Base-by-base conservation (phyloP, 2,329 filamentous ascomycete species). In the Fusarium foetens region DNA sequence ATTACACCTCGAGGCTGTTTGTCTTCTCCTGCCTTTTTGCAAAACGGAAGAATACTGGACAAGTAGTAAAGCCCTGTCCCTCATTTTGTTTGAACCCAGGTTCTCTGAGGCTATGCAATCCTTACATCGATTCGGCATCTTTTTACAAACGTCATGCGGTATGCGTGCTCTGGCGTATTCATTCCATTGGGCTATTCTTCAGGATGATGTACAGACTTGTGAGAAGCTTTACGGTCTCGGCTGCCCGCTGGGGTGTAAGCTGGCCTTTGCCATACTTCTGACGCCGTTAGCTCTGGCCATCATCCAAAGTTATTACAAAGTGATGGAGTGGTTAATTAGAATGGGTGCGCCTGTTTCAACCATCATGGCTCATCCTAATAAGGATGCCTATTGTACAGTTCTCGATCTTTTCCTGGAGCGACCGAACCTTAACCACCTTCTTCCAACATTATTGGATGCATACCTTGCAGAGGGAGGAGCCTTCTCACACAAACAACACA, bases 211-310 rank as follows among this genome's bases (percentile, higher is more conserved):
- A 3, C 29, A 11, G 17, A 13, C 31, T 27, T 58, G 55, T 14
- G 21, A 52, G 5, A 21, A 39, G 16, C 55, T 52, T n/a, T 16
- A 38, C 19, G 9, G 6, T 21, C 21, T 52, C 8, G 33, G 42
- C 6, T 58, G 43, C 16, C 33, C 43, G 4, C 23, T 27, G 4
- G 55, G 39, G 35, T 52, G 35, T 38, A 33, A 58, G 5, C 6
- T 21, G 0, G 23, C 25, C 9, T 14, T 14, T 19, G 17, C 7
- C 14, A 5, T 8, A 19, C 1, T 5, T 17, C 2, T 51, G 25
- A 58, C 43, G 3, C 55, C 55, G 14, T 25, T 58, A 2, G 31
- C 12, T 10, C 9, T 58, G 1, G 16, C 33, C 5, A 39, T 52
- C 7, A 16, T 35, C 8, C 16, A 39, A 11, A 11, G 8, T 6